Conservation (phyloP, 83 land plant species). For the Picea engelmannii region DNA sequence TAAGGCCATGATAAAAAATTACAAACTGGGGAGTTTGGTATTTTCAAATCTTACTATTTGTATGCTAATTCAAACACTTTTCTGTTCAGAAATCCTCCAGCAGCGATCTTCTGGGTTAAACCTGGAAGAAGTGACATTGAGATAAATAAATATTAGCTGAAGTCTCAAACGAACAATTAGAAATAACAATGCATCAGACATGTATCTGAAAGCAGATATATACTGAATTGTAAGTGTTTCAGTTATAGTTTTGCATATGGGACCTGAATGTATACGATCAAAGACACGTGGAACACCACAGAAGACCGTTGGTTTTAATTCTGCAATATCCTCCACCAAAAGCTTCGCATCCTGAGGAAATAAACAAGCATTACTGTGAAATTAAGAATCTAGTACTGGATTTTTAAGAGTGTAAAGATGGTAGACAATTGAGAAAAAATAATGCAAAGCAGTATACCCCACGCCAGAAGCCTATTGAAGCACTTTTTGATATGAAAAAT, state of each 20-base stretch:
- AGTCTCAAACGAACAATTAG: not conserved
- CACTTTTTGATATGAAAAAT: conserved; percentile 73
- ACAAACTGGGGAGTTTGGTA: not conserved
- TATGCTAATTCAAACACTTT: conserved; percentile 71
- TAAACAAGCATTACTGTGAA: not conserved
- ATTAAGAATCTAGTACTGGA: not conserved
- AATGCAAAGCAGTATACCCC: conserved; percentile 60
- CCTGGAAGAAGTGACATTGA: conserved; percentile 46
- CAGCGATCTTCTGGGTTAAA: conserved; percentile 47
- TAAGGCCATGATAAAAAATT: not conserved
- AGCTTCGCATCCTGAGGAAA: conserved; percentile 83
- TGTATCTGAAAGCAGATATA: not conserved
- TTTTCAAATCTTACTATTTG: conserved; percentile 53
- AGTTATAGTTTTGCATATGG: not conserved
- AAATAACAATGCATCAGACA: not conserved
- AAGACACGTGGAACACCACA: conserved; percentile 97
- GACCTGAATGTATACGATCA: conserved; percentile 90
- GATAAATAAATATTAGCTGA: conserved; percentile 3
- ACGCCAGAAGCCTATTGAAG: conserved; percentile 96
- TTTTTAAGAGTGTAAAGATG: not conserved
- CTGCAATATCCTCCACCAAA: conserved; percentile 84
- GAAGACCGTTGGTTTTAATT: conserved; percentile 88
- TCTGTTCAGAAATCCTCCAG: conserved; percentile 53
- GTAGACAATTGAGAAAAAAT: conserved; percentile 7
- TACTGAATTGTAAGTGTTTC: not conserved